phyloP scores from a whole-genome alignment of 2,329 filamentous ascomycete species.

The Pyrenochaeta sp. region DNA sequence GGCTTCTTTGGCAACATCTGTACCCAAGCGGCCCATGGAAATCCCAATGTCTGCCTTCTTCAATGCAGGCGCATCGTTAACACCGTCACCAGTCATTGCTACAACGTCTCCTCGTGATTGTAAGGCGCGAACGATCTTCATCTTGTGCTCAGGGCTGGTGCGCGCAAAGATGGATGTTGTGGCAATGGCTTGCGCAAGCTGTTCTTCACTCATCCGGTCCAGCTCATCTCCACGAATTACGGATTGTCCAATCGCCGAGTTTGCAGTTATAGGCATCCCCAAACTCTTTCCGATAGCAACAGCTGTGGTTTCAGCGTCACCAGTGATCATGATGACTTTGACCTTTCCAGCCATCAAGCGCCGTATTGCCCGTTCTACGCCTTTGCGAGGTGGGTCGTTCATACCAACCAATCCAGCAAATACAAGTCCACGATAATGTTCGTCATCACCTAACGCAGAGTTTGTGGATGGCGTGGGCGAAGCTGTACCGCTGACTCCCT shows the following conservation, averaged over 20 bases:
- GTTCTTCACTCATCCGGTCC: slow-evolving; percentile 87
- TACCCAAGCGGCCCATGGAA: slow-evolving; percentile 93
- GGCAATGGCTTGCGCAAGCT: slow-evolving; percentile 83
- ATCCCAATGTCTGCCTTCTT: slow-evolving; percentile 99
- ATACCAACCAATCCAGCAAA: slow-evolving; percentile 96
- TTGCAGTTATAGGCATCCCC: slow-evolving; percentile 84
- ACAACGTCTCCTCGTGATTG: slow-evolving; percentile 95
- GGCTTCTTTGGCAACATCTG: slow-evolving; percentile 95
- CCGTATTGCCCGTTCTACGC: slow-evolving; percentile 87
- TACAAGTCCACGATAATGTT: slow-evolving; percentile 80
- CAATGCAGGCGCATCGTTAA: slow-evolving; percentile 94
- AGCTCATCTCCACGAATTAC: slow-evolving; percentile 90
- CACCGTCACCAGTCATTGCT: slow-evolving; percentile 98
- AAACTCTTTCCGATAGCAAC: slow-evolving; percentile 92
- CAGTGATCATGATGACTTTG: slow-evolving; percentile 98
- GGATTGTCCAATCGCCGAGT: slow-evolving; percentile 65
- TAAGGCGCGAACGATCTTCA: slow-evolving; percentile 92
- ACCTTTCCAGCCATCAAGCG: slow-evolving; percentile 92
- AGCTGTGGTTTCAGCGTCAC: slow-evolving; percentile 93
- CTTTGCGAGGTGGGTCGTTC: slow-evolving; percentile 93
- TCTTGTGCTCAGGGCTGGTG: slow-evolving; percentile 95
- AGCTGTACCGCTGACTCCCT: slow-evolving; percentile 40
- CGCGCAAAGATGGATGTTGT: slow-evolving; percentile 94
- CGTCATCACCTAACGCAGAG: slow-evolving; percentile 63
- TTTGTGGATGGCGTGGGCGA: slow-evolving; percentile 32